Conservation (phyloP, 352 stramenopile genomes). For the Phytophthora hibernalis region DNA sequence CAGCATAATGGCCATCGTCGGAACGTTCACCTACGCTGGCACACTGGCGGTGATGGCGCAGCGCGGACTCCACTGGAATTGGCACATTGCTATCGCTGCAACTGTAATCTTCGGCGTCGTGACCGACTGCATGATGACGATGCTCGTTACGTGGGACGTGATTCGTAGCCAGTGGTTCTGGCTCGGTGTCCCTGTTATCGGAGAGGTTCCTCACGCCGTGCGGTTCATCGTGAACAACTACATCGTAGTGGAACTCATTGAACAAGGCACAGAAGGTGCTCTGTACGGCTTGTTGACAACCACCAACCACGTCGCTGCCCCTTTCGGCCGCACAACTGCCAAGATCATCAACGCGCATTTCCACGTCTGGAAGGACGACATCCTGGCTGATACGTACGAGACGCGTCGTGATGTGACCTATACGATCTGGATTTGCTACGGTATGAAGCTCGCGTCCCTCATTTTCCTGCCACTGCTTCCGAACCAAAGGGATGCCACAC, state of each 20-base stretch:
- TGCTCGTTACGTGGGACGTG: constrained; percentile 59
- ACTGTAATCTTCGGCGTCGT: constrained; percentile 50
- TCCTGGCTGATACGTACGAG: constrained; percentile 49
- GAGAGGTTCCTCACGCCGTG: constrained; percentile 55
- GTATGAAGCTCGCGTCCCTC: constrained; percentile 60
- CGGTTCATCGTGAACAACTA: constrained; percentile 69
- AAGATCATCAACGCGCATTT: constrained; percentile 67
- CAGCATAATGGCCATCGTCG: constrained; percentile 56
- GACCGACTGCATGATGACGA: constrained; percentile 59
- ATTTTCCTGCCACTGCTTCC: constrained; percentile 59
- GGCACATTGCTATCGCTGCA: constrained; percentile 52
- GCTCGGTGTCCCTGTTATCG: constrained; percentile 62
- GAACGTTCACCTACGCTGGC: constrained; percentile 47
- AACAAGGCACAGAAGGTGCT: constrained; percentile 58
- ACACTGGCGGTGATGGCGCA: constrained; percentile 52
- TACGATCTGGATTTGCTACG: constrained; percentile 62
- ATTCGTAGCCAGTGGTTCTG: constrained; percentile 71
- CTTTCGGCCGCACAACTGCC: constrained; percentile 53
- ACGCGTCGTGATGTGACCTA: constrained; percentile 64
- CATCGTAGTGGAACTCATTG: constrained; percentile 64
- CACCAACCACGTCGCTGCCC: constrained; percentile 53
- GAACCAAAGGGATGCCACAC: constrained; percentile 45
- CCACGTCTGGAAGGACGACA: constrained; percentile 60
- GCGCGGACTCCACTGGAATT: constrained; percentile 63
- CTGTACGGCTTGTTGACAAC: constrained; percentile 63